These are phyloP conservation scores for Darksidea phi DNA, from an alignment of 495 filamentous ascomycete species.

Conservation along the genomic window DNA sequence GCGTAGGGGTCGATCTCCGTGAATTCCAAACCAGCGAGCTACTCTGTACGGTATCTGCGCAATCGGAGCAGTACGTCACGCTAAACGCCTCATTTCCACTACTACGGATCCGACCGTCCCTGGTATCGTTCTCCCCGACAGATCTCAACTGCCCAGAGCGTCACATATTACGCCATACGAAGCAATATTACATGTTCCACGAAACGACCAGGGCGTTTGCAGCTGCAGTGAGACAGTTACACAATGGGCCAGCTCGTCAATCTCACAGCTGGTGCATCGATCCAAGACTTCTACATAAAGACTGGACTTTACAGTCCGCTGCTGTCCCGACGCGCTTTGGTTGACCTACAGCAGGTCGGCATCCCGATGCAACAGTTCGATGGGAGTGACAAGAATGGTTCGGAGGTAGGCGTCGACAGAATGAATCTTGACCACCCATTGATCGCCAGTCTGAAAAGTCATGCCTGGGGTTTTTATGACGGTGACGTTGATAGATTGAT, in stretches of 20 bases:
- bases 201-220: neutral
- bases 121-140: conserved; percentile 1
- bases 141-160: neutral
- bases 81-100: conserved; percentile 22
- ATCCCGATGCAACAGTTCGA: conserved; percentile 4
- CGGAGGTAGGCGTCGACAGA: conserved; percentile 14
- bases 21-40: conserved; percentile 5
- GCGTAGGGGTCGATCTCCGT: too few relatives aligned
- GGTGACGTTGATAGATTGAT: neutral
- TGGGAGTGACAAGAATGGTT: conserved; percentile 3
- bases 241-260: neutral
- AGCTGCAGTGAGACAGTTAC: neutral
- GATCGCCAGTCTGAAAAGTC: conserved; percentile 29
- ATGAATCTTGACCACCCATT: conserved; percentile 39
- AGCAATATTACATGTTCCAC: conserved; percentile 4
- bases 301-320: too few relatives aligned
- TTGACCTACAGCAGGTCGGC: neutral
- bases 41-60: neutral
- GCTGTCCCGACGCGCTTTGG: too few relatives aligned
- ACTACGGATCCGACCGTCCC: conserved; percentile 1
- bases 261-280: too few relatives aligned
- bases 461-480: neutral
- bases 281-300: too few relatives aligned
- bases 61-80: conserved; percentile 4
- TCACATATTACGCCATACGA: conserved; percentile 1